Base-by-base conservation (phyloP, 2,329 filamentous ascomycete species). In the Ambrosiella xylebori region DNA sequence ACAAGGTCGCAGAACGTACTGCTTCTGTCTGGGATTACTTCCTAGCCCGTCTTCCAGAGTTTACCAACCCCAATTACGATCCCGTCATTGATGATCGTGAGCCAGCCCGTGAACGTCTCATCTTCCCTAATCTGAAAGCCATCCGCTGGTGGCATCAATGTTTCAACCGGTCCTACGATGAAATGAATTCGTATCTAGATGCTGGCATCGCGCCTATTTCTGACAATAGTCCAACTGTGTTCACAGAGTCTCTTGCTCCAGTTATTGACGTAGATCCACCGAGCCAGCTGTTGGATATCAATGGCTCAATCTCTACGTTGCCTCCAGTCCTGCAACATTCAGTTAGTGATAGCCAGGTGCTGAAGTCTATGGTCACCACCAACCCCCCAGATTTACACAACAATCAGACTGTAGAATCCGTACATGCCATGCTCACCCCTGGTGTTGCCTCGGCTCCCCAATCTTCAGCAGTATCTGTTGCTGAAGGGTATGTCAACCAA, bases 11-110 rank as follows among this genome's bases (percentile, higher is more conserved):
- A 44, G 82, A 89, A 64, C 77, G 80, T 57, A 95, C 89, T 2
- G 78, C 85, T 2, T 95, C 88, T 19, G 93, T 96, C 1, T 98
- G 93, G 93, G 86, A 93, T 64, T 96, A 97, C 68, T 97, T 98
- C 69, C 73, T 97, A 7, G 82, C 85, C 49, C 81, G 90, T 9
- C 82, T 80, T 63, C 74, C 79, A 17, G 86, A 95, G 65, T 98
- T 97, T 65, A 74, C 82, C 41, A 97, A 97, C 65, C 78, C 82
- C 0, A 77, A 84, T 38, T 98, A 91, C 66, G 84, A 94, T 57
- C 67, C 74, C 7, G 75, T 80, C 0, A 74, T 90, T 40, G 86
- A 96, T 62, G 89, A 96, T 65, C 82, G 86, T 50, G 75, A 84
- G 59, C 81, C 86, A 58, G 88, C 87, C 3, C 82, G 84, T 60